Evolutionary conservation across 352 stramenopile genomes (phyloP).

Genomic region (Globisporangium emineosum): DNA sequence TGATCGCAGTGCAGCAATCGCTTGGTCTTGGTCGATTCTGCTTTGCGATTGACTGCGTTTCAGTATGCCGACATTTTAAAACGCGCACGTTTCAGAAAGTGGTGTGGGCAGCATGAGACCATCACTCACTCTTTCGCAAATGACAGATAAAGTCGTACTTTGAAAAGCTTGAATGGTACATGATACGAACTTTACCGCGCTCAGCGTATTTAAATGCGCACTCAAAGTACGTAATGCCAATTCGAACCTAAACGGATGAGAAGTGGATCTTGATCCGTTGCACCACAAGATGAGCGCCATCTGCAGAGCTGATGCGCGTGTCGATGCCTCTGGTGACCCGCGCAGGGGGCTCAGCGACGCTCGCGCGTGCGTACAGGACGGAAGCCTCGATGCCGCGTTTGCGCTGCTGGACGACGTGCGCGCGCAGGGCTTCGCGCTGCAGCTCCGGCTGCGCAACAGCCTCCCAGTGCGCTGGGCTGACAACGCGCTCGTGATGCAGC

Average conservation of each 20-base stretch:
- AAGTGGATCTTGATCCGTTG: background rate
- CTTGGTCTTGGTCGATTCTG: background rate
- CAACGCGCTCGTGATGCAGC: constrained; percentile 46
- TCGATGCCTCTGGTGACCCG: background rate
- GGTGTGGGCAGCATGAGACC: too few relatives aligned
- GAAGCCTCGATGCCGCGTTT: constrained; percentile 43
- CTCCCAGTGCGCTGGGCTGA: constrained; percentile 53
- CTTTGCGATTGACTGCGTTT: background rate
- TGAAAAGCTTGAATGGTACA: too few relatives aligned
- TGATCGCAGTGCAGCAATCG: background rate
- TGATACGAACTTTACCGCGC: too few relatives aligned
- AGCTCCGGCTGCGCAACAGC: constrained; percentile 41
- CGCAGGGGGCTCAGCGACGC: background rate
- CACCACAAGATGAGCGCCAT: background rate
- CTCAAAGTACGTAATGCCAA: too few relatives aligned
- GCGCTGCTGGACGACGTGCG: constrained; percentile 52
- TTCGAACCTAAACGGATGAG: too few relatives aligned
- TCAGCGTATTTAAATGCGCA: background rate
- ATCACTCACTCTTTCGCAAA: too few relatives aligned
- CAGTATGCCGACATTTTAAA: background rate
- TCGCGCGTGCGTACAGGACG: too few relatives aligned
- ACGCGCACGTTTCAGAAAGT: background rate
- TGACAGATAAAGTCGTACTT: too few relatives aligned
- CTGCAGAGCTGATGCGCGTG: background rate
- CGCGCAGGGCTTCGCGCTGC: constrained; percentile 42